A percentile compares a stretch with the other conserved stretches of the same genome.
phyloP scores from a whole-genome alignment of 805 yeast genomes.

The Candida tallmaniae region DNA sequence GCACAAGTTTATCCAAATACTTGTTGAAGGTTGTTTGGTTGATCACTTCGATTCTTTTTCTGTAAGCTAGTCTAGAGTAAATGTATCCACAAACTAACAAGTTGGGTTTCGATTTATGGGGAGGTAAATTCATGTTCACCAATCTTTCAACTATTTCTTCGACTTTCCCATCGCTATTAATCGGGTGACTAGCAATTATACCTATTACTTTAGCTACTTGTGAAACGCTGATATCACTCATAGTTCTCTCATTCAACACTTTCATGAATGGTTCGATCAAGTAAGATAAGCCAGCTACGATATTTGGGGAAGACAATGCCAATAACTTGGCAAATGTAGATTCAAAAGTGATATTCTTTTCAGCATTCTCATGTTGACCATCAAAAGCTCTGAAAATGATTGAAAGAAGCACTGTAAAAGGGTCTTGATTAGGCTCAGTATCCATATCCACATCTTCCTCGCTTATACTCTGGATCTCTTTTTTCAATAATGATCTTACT shows the following conservation, averaged over 20 bases:
- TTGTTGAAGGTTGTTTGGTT: constrained; percentile 7
- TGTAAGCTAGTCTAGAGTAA: constrained; percentile 40
- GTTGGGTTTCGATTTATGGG: constrained; percentile 15
- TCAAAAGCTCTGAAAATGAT: constrained; percentile 34
- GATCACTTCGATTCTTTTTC: constrained; percentile 21
- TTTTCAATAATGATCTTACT: constrained; percentile 33
- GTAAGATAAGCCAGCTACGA: constrained; percentile 17
- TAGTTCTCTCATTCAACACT: constrained; percentile 17
- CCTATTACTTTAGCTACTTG: constrained; percentile 46
- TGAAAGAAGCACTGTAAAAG: constrained; percentile 21
- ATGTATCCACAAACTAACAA: constrained; percentile 40
- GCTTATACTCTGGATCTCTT: constrained; percentile 16
- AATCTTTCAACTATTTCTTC: constrained; percentile 7
- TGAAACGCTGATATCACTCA: constrained; percentile 18
- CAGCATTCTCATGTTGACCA: constrained; percentile 12
- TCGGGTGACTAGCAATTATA: constrained; percentile 43
- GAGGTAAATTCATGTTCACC: constrained; percentile 6
- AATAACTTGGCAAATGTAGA: constrained; percentile 29
- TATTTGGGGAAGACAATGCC: constrained; percentile 25
- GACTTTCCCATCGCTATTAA: constrained; percentile 9
- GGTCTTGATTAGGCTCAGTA: constrained; percentile 6
- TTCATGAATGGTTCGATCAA: constrained; percentile 19
- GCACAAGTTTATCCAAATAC: constrained; percentile 12
- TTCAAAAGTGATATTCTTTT: constrained; percentile 28
- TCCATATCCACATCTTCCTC: constrained; percentile 15